Evolutionary conservation across 2,329 filamentous ascomycete genomes (phyloP), one percentile per base, ranked within the genome.

Genomic region (Diaporthe citrichinensis): DNA sequence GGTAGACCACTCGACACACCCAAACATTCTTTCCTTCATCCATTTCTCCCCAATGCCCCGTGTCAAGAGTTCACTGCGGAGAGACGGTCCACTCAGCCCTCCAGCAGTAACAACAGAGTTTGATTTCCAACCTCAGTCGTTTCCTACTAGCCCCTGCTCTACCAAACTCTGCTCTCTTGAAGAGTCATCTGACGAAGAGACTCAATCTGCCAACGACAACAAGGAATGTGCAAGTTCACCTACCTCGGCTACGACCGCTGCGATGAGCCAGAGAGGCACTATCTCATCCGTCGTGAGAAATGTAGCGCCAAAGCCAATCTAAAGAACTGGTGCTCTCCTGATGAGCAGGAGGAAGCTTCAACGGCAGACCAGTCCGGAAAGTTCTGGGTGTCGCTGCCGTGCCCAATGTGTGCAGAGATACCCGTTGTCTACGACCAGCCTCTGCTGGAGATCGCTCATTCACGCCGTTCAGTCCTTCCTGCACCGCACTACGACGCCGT

Each of bases 391-490:
- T 51, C 59, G 39, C 69, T 77, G 31, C 51, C 76, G 14, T 77
- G 73, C 23, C 73, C 76, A 17, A 77, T 77, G 71, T 77, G 76
- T 53, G 73, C 76, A 41, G 76, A 77, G 2, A 49, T 73, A 9
- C 73, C 76, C 4, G 65, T 77, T 57, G 41, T 77, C 39, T 77
- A 75, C 31, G 76, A 77, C 28, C 76, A 77, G 65, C 76, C 76
- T n/a, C 65, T 77, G 39, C 71, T 77, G n/a, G 76, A 77, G 73
- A 75, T 77, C 44, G 76, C 76, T 25, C 76, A 77, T 53, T 77
- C 76, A 28, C 73, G 76, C 34, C 76, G 76, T 31, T 73, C 73
- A 34, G 76, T 77, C 23, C 73, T 77, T 44, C 73, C 76, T 25
- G 76, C 76, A 6, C 76, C 76, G 8, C 74, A 75, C 71, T 77